A percentile compares a stretch with the other conserved stretches of the same genome.
Evolutionary conservation across 2,329 filamentous ascomycete genomes (phyloP).

Genomic region (Ascochyta lentis): DNA sequence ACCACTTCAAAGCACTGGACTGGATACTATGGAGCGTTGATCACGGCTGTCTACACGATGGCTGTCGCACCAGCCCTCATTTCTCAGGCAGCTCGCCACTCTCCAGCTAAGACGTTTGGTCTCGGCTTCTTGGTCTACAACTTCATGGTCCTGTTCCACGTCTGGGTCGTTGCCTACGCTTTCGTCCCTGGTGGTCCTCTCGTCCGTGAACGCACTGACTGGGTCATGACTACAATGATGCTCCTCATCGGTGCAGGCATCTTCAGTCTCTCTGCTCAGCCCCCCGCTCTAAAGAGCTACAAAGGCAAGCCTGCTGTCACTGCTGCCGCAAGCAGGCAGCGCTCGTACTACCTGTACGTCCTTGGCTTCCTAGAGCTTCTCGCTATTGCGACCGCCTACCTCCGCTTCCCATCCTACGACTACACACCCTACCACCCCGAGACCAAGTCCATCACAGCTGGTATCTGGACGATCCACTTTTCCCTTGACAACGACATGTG

Average conservation of each 20-base stretch:
- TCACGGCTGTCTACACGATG: constrained; percentile 79
- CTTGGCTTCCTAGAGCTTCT: constrained; percentile 80
- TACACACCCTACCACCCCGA: constrained; percentile 89
- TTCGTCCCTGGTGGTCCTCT: constrained; percentile 95
- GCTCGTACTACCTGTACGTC: constrained; percentile 73
- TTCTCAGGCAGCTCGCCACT: constrained; percentile 75
- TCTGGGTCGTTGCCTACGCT: constrained; percentile 98
- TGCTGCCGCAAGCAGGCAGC: constrained; percentile 59
- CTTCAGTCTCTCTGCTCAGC: constrained; percentile 67
- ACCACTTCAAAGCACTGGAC: constrained; percentile 83
- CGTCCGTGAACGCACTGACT: constrained; percentile 92
- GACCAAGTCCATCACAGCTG: constrained; percentile 86
- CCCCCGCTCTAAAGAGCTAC: constrained; percentile 52
- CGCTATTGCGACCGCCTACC: constrained; percentile 80
- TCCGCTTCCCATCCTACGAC: constrained; percentile 91
- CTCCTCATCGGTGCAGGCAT: constrained; percentile 82
- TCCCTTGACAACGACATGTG: constrained; percentile 98
- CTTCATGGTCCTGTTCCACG: constrained; percentile 92
- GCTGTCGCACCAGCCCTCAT: constrained; percentile 79
- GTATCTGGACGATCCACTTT: constrained; percentile 99
- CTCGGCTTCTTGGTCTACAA: constrained; percentile 92
- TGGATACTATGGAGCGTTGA: constrained; percentile 84
- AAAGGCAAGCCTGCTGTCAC: constrained; percentile 56
- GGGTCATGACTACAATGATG: constrained; percentile 91
- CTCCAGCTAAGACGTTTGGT: constrained; percentile 81